Percentiles rank a stretch among this genome's conserved stretches.
These are phyloP conservation scores for Arthrobotrys entomopaga DNA, from an alignment of 2,329 filamentous ascomycete genomes.

Conservation along the genomic window DNA sequence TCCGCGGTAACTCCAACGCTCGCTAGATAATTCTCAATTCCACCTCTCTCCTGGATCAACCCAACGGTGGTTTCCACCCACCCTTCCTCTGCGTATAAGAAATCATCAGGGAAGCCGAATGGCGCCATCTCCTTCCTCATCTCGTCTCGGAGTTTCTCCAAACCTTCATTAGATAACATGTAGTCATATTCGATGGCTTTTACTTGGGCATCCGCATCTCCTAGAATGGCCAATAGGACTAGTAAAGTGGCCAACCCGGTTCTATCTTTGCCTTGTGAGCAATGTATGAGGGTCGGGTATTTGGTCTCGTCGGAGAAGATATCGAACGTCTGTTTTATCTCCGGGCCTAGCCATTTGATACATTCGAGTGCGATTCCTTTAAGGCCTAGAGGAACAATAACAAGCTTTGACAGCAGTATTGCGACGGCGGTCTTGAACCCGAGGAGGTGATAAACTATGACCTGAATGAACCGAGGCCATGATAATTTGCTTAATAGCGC, in stretches of 20 bases:
- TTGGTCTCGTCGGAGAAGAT: slow-evolving; percentile 65
- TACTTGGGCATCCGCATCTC: slow-evolving; percentile 57
- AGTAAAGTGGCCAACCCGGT: slow-evolving; percentile 78
- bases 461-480: slow-evolving; percentile 63
- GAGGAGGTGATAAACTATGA: slow-evolving; percentile 72
- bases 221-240: slow-evolving; percentile 71
- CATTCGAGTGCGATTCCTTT: slow-evolving; percentile 76
- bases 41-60: slow-evolving; percentile 74
- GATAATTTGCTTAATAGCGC: slow-evolving; percentile 30
- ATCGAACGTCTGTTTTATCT: slow-evolving; percentile 68
- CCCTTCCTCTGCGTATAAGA: slow-evolving; percentile 76
- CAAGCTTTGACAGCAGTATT: slow-evolving; percentile 73
- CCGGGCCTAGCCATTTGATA: slow-evolving; percentile 73
- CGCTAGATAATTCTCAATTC: slow-evolving; percentile 73
- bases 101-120: slow-evolving; percentile 72
- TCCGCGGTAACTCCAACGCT: slow-evolving; percentile 68
- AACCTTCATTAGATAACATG: slow-evolving; percentile 70
- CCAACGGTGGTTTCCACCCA: slow-evolving; percentile 71
- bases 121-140: slow-evolving; percentile 74
- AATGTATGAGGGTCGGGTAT: slow-evolving; percentile 79
- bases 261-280: slow-evolving; percentile 89
- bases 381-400: slow-evolving; percentile 78
- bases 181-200: slow-evolving; percentile 78
- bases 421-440: slow-evolving; percentile 77
- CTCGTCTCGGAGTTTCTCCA: slow-evolving; percentile 71